Conservation (phyloP, 202 grass and related monocot genomes). For the Schoenoplectus tabernaemontani region DNA sequence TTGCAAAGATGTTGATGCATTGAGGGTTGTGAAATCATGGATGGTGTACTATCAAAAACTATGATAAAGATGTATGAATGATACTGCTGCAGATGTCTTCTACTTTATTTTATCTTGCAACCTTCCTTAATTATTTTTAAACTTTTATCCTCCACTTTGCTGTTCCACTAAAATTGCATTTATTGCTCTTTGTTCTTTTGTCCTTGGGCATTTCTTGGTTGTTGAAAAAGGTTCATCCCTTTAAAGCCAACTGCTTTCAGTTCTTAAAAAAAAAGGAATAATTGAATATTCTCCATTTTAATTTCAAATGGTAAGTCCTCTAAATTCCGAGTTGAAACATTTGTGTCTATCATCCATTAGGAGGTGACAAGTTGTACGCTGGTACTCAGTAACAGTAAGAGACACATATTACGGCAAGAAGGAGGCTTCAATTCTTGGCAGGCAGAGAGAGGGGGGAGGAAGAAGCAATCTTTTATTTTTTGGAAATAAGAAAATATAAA, state of each 20-base stretch:
- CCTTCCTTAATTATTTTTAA: constrained; percentile 3
- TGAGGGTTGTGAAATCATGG: constrained; percentile 11
- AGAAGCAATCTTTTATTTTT: too few relatives aligned
- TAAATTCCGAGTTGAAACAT: not conserved
- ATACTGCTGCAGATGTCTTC: constrained; percentile 16
- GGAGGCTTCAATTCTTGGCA: too few relatives aligned
- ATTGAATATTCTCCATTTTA: not conserved
- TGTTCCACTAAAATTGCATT: constrained; percentile 11
- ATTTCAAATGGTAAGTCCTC: not conserved
- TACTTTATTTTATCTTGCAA: constrained; percentile 23
- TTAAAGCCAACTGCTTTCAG: not conserved
- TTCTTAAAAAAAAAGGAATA: not conserved
- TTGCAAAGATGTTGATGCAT: constrained; percentile 14
- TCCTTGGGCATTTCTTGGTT: constrained; percentile 4
- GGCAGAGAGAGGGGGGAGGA: too few relatives aligned
- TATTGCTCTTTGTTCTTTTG: constrained; percentile 8
- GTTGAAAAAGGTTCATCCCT: constrained; percentile 25
- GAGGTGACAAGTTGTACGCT: too few relatives aligned
- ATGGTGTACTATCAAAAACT: constrained; percentile 24
- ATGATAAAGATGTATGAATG: constrained; percentile 25
- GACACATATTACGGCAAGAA: too few relatives aligned
- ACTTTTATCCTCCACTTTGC: not conserved
- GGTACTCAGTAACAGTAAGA: too few relatives aligned
- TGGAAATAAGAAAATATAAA: too few relatives aligned
- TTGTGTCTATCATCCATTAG: too few relatives aligned